Conservation (phyloP, 352 stramenopile genomes). For the Phytophthora constricta region DNA sequence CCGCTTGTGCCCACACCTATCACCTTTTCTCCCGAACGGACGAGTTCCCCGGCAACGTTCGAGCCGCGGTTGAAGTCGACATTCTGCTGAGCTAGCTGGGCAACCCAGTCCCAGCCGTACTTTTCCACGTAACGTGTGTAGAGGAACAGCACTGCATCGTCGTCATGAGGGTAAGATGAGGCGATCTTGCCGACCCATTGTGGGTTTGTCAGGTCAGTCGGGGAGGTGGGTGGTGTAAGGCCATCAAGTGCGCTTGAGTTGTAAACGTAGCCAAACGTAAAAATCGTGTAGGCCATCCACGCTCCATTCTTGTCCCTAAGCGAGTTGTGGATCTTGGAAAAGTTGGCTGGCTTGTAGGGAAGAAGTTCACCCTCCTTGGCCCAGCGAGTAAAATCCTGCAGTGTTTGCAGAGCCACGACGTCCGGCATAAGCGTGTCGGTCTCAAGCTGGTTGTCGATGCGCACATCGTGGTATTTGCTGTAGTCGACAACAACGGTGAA, state of each 20-base stretch:
- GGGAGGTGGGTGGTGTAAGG: slow-evolving; percentile 16
- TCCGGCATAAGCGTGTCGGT: slow-evolving; percentile 47
- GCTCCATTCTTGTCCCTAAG: slow-evolving; percentile 45
- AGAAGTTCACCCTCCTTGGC: slow-evolving; percentile 39
- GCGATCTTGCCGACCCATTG: slow-evolving; percentile 45
- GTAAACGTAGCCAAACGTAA: slow-evolving; percentile 50
- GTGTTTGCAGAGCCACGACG: slow-evolving; percentile 51
- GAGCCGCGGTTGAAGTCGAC: slow-evolving; percentile 45
- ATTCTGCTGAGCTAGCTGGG: slow-evolving; percentile 42
- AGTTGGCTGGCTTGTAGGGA: slow-evolving; percentile 50
- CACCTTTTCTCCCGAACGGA: slow-evolving; percentile 34
- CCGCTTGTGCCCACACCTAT: slow-evolving; percentile 33
- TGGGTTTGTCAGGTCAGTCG: slow-evolving; percentile 39
- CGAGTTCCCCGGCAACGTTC: slow-evolving; percentile 28
- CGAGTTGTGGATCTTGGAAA: slow-evolving; percentile 53
- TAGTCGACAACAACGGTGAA: slow-evolving; percentile 59
- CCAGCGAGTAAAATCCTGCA: slow-evolving; percentile 60
- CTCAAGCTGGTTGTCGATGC: slow-evolving; percentile 67
- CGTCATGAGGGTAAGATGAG: slow-evolving; percentile 57
- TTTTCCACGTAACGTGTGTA: slow-evolving; percentile 54
- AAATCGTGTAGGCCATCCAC: slow-evolving; percentile 47
- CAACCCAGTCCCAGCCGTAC: slow-evolving; percentile 63
- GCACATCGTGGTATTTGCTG: slow-evolving; percentile 60
- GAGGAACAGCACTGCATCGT: slow-evolving; percentile 61
- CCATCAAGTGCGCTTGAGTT: slow-evolving; percentile 34